These are phyloP conservation scores for Metschnikowia baotianmanensis DNA, from an alignment of 805 yeast species.

Conservation along the genomic window DNA sequence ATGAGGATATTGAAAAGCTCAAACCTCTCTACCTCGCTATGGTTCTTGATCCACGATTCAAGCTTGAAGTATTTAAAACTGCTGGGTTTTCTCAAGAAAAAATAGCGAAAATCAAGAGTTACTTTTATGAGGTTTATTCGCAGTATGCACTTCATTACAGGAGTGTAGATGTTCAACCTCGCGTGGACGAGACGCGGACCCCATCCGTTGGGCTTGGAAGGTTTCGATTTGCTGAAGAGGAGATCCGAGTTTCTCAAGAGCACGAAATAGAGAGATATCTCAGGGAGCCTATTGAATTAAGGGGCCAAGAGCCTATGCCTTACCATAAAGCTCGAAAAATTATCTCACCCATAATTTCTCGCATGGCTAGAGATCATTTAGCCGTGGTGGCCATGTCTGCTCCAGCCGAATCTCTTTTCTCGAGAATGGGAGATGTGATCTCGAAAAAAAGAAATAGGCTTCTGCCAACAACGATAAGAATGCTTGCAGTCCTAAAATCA, in stretches of 20 bases:
- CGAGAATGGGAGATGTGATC: neutral
- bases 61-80: neutral
- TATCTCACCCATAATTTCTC: neutral
- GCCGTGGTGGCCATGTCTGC: conserved; percentile 2
- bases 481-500: neutral
- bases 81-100: neutral
- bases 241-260: neutral
- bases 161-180: too few relatives aligned
- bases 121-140: conserved; percentile 2
- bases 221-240: neutral
- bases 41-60: conserved; percentile 7
- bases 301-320: neutral
- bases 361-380: conserved; percentile 4
- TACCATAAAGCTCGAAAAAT: neutral
- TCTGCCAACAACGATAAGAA: neutral
- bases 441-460: neutral
- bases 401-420: neutral
- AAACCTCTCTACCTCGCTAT: conserved; percentile 5
- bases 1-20: neutral
- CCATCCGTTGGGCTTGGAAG: neutral
- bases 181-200: too few relatives aligned
- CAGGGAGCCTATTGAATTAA: neutral
- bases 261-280: neutral
- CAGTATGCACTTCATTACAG: neutral
- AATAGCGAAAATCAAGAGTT: neutral